Conservation (phyloP, 495 filamentous ascomycete species). For the Schizothecium vesticola region DNA sequence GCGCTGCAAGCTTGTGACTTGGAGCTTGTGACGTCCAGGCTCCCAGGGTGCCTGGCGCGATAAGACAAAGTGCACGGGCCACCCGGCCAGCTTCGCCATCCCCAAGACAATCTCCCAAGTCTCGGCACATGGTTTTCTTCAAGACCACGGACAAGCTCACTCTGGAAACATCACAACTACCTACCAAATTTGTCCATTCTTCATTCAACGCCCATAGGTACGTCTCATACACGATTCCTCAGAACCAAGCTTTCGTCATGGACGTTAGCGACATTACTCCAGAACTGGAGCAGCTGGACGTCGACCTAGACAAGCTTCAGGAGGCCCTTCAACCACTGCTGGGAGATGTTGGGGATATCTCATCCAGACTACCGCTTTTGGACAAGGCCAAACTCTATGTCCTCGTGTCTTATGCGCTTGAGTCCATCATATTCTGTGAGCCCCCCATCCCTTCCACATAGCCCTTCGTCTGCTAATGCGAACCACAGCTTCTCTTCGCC, state of each 20-base stretch:
- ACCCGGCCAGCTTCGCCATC: not conserved
- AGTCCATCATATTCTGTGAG: conserved; percentile 88
- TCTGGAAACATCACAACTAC: not conserved
- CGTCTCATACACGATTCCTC: not conserved
- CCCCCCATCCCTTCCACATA: not conserved
- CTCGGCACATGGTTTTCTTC: not conserved
- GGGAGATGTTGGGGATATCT: conserved; percentile 55
- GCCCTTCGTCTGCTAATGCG: conserved; percentile 24
- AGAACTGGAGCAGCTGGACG: conserved; percentile 66
- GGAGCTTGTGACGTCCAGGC: not conserved
- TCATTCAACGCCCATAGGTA: not conserved
- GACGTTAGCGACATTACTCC: conserved; percentile 41
- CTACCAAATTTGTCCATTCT: not conserved
- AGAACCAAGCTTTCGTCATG: conserved; percentile 20
- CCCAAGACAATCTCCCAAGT: not conserved
- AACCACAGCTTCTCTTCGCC: conserved; percentile 62
- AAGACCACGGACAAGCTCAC: not conserved
- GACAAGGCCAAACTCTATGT: conserved; percentile 93
- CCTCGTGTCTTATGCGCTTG: conserved; percentile 75
- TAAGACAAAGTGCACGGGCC: not conserved
- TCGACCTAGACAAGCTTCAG: conserved; percentile 70
- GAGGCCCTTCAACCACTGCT: conserved; percentile 64
- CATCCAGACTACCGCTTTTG: conserved; percentile 76
- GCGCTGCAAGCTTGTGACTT: not conserved
- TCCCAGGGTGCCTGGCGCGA: not conserved